Evolutionary conservation across 495 filamentous ascomycete species (phyloP).

Genomic region (Sordaria brevicollis): DNA sequence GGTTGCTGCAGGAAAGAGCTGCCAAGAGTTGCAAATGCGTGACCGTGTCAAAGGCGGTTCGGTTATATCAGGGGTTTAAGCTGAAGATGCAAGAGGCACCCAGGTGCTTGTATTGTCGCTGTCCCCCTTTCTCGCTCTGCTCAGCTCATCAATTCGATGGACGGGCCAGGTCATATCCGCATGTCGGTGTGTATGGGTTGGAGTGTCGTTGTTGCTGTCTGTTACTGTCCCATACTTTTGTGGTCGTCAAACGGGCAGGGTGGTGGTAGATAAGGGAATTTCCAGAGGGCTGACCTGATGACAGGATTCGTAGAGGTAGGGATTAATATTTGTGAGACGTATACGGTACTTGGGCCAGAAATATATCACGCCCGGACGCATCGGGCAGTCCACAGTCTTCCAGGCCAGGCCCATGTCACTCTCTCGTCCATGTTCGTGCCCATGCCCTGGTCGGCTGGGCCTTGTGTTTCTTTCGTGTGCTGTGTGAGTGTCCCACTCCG

Average conservation of each 20-base stretch:
- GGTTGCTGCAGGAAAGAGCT: background rate
- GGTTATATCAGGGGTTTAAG: background rate
- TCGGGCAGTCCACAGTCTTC: background rate
- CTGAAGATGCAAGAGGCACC: background rate
- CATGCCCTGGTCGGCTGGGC: background rate
- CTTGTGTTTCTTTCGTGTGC: background rate
- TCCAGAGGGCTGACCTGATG: background rate
- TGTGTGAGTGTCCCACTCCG: background rate
- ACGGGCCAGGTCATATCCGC: background rate
- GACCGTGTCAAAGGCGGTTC: background rate
- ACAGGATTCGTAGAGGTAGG: background rate
- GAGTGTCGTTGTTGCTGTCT: background rate
- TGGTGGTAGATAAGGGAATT: background rate
- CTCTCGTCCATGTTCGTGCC: background rate
- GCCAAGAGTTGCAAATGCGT: background rate
- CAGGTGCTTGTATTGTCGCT: background rate
- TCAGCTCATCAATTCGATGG: background rate
- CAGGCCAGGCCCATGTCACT: background rate
- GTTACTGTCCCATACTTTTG: background rate
- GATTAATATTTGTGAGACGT: background rate
- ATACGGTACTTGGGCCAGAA: background rate
- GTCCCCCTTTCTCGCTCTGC: background rate
- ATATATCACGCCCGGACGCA: background rate
- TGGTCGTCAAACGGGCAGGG: background rate
- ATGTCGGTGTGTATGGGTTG: background rate